Evolutionary conservation across 2,329 filamentous ascomycete species (phyloP).

Genomic region (Diplodia sapinea): DNA sequence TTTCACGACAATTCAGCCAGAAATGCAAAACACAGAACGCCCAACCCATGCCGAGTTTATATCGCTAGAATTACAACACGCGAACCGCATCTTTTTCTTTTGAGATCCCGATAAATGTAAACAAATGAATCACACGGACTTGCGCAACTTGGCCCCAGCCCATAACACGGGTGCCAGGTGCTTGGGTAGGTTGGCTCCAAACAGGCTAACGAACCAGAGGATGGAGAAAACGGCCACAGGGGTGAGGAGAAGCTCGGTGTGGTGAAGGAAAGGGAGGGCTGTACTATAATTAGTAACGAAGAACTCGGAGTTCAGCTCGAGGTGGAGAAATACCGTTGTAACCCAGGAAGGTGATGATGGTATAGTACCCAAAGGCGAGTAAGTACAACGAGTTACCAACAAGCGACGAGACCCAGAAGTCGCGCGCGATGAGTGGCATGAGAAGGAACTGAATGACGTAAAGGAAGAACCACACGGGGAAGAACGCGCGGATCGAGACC

Average conservation of each 20-base stretch:
- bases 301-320: background rate
- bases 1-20: background rate
- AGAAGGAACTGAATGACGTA: constrained; percentile 71
- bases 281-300: constrained; percentile 32
- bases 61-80: constrained; percentile 26
- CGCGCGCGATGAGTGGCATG: constrained; percentile 64
- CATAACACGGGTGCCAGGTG: constrained; percentile 59
- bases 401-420: constrained; percentile 64
- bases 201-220: constrained; percentile 62
- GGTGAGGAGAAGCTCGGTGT: constrained; percentile 68
- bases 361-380: constrained; percentile 69
- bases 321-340: constrained; percentile 60
- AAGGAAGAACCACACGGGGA: constrained; percentile 70
- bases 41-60: constrained; percentile 17
- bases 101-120: background rate
- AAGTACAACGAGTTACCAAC: constrained; percentile 71
- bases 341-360: constrained; percentile 70
- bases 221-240: constrained; percentile 66
- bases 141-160: constrained; percentile 55
- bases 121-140: constrained; percentile 41
- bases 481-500: constrained; percentile 70
- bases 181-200: constrained; percentile 58
- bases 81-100: background rate
- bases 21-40: constrained; percentile 10
- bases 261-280: constrained; percentile 70